These are phyloP conservation scores for Geotrichum ghanense DNA, from an alignment of 805 yeast species.

Conservation along the genomic window DNA sequence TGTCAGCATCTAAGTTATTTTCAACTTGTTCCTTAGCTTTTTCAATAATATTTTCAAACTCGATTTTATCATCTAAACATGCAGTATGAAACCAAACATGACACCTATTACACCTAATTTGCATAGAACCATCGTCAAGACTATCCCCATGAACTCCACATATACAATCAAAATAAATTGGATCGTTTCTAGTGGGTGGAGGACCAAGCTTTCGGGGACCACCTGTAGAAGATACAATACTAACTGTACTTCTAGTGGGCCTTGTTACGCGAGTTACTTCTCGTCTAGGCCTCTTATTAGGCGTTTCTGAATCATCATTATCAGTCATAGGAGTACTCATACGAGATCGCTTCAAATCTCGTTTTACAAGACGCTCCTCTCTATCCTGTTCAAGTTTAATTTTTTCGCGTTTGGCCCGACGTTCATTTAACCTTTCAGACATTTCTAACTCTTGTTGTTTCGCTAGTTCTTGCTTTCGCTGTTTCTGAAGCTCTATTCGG, in stretches of 20 bases:
- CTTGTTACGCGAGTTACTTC: background rate
- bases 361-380: slow-evolving; percentile 6
- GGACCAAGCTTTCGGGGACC: slow-evolving; percentile 21
- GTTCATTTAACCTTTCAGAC: background rate
- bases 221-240: slow-evolving; percentile 1
- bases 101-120: slow-evolving; percentile 30
- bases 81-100: slow-evolving; percentile 31
- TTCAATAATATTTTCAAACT: slow-evolving; percentile 7
- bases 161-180: slow-evolving; percentile 26
- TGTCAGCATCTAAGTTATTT: slow-evolving; percentile 1
- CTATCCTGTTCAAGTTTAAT: slow-evolving; percentile 8
- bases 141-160: slow-evolving; percentile 30
- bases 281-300: slow-evolving; percentile 5
- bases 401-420: slow-evolving; percentile 3
- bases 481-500: slow-evolving; percentile 18
- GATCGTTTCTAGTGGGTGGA: background rate
- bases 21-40: slow-evolving; percentile 3
- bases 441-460: slow-evolving; percentile 6
- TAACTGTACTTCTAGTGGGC: slow-evolving; percentile 4
- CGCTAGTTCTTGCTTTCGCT: slow-evolving; percentile 11
- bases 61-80: slow-evolving; percentile 21
- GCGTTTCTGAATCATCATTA: slow-evolving; percentile 8
- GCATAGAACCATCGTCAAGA: slow-evolving; percentile 29
- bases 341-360: slow-evolving; percentile 7
- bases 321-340: slow-evolving; percentile 4